phyloP scores from a whole-genome alignment of 2,329 filamentous ascomycete species.

The Penicillium palitans region DNA sequence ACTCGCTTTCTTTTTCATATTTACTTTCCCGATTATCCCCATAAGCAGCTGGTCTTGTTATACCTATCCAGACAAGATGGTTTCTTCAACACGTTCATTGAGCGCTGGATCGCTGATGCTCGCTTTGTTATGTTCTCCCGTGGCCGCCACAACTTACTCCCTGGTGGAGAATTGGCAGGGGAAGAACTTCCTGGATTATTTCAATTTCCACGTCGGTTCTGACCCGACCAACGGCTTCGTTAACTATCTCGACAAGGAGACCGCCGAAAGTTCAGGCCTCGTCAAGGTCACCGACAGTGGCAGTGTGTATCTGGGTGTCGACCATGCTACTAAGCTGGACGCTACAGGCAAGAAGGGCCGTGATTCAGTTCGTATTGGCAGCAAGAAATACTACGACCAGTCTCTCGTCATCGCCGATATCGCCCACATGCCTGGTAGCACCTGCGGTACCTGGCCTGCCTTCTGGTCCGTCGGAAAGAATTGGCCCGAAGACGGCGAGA shows the following conservation, averaged over 20 bases:
- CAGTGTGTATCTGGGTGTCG: constrained; percentile 49
- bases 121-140: constrained; percentile 29
- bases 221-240: constrained; percentile 55
- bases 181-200: constrained; percentile 51
- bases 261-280: constrained; percentile 40
- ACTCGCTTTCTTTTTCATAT: constrained; percentile 2
- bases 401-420: constrained; percentile 52
- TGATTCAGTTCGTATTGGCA: constrained; percentile 48
- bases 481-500: constrained; percentile 49
- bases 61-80: constrained; percentile 23
- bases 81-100: constrained; percentile 30
- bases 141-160: constrained; percentile 34
- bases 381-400: constrained; percentile 47
- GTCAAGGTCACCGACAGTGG: constrained; percentile 37
- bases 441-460: constrained; percentile 55
- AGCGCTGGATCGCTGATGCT: constrained; percentile 35
- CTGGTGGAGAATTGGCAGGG: constrained; percentile 48
- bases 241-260: constrained; percentile 47
- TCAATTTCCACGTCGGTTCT: constrained; percentile 49
- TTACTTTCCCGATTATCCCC: not conserved
- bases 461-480: constrained; percentile 47
- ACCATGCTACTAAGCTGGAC: constrained; percentile 40
- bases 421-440: constrained; percentile 49
- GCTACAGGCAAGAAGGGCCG: constrained; percentile 40
- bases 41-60: not conserved